Percentiles rank a stretch among this genome's conserved stretches.
Evolutionary conservation across 2,329 filamentous ascomycete species (phyloP).

Genomic region (Zymoseptoria passerinii): DNA sequence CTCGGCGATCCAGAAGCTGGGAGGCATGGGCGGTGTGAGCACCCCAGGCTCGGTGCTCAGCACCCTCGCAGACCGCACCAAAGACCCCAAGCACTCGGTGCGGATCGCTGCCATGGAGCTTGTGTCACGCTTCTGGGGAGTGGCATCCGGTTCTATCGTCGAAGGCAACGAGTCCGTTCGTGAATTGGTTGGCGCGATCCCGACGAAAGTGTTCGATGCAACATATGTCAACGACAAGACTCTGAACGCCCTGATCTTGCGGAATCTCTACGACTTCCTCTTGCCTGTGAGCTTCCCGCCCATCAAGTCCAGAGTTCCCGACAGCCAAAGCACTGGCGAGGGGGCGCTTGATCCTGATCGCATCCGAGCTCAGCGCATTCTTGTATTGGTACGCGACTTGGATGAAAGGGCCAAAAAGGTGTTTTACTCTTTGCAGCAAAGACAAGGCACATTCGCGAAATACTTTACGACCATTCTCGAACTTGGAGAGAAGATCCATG

Average conservation of each 20-base stretch:
- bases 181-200: constrained; percentile 69
- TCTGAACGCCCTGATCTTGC: constrained; percentile 74
- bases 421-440: constrained; percentile 76
- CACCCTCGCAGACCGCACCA: constrained; percentile 77
- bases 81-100: constrained; percentile 74
- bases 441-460: constrained; percentile 65
- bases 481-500: constrained; percentile 83
- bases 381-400: constrained; percentile 71
- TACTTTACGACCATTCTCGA: constrained; percentile 70
- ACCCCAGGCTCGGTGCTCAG: constrained; percentile 70
- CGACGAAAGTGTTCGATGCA: constrained; percentile 74
- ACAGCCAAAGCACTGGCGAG: constrained; percentile 41
- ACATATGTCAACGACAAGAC: constrained; percentile 86
- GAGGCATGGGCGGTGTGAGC: constrained; percentile 62
- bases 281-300: constrained; percentile 84
- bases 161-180: constrained; percentile 70
- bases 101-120: constrained; percentile 81
- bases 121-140: constrained; percentile 84
- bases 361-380: constrained; percentile 73
- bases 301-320: constrained; percentile 45
- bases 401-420: constrained; percentile 73
- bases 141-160: constrained; percentile 77
- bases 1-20: constrained; percentile 75
- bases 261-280: constrained; percentile 76
- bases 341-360: constrained; percentile 57